These are phyloP conservation scores for Erythrobasidium hasegawianum DNA, from an alignment of 1,284 basidiomycete species.

Conservation along the genomic window DNA sequence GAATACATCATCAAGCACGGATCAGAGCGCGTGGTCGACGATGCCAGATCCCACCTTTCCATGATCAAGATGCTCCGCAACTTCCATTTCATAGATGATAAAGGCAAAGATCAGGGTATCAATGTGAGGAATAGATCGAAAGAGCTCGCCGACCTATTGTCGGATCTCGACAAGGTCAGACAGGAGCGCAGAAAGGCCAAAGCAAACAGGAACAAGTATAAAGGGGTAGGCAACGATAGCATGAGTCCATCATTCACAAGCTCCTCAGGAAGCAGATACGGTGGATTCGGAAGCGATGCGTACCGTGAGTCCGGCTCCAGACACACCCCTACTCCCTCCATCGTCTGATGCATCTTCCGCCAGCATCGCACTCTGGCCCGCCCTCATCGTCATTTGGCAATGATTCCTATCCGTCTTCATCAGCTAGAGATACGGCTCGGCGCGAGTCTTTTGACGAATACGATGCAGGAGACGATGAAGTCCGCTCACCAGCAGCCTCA, in stretches of 20 bases:
- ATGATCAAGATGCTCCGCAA: constrained; percentile 97
- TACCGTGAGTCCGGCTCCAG: background rate
- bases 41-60: constrained; percentile 87
- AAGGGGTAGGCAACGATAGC: constrained; percentile 76
- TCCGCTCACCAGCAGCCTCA: constrained; percentile 44
- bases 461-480: constrained; percentile 92
- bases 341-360: too few species aligned
- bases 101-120: constrained; percentile 97
- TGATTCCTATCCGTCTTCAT: constrained; percentile 46
- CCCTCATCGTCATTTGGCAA: constrained; percentile 12
- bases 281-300: constrained; percentile 75
- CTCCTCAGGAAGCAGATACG: constrained; percentile 58
- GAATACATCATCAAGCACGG: constrained; percentile 97
- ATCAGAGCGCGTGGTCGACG: constrained; percentile 94
- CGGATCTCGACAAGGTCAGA: constrained; percentile 87
- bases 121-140: constrained; percentile 94
- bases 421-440: constrained; percentile 46
- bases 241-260: constrained; percentile 53
- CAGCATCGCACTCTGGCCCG: too few species aligned
- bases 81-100: constrained; percentile 98
- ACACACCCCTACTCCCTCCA: too few species aligned
- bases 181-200: constrained; percentile 88
- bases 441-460: constrained; percentile 73
- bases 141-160: constrained; percentile 82
- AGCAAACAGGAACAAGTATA: constrained; percentile 86